Evolutionary conservation across 106 monocot genomes (phyloP), one percentile per base, ranked within the genome.

Genomic region (Acanthochlamys bracteata): DNA sequence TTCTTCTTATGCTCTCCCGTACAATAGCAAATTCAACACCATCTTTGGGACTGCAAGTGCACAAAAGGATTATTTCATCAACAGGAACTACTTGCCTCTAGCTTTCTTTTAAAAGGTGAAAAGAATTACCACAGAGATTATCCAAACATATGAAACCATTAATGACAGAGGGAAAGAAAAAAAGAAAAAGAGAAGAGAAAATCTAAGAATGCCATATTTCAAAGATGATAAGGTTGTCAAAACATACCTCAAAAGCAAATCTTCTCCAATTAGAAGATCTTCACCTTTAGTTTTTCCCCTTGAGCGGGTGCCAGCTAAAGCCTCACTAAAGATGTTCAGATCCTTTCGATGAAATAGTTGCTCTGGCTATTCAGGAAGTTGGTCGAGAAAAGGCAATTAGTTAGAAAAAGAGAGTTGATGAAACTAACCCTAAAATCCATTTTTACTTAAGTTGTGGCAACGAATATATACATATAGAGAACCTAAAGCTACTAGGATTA

Each of bases 321-420:
- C 94, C 73, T 95, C 94, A 61, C 90, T 95, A 55, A 82, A 73
- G 66, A 95, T 75, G 43, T 67, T 75, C 25, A 86, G 74, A 40
- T 68, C 61, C 42, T 84, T 90, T 59, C 86, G 74, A 53, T 86
- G 94, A 90, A 95, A 95, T 84, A 95, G 74, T 78, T 84, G 84
- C 82, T 95, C 94, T 82, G 94, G 94, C 94, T 95, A 82, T 86
- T 83, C 76, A 70, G 63, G 80, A 79, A 71, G n/a, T 61, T 57
- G 16, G 9, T 47, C 54, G 14, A 65, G 41, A 42, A 65, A 19
- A 63, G 15, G 60, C 12, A 39, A 55, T 61, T 78, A 75, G 52
- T 69, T 69, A 69, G 72, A 74, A 60, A n/a, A 47, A 45, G 21
- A 43, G 11, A 17, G 65, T 17, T 45, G 43, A 45, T 13, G 13